Base-by-base conservation (phyloP, 192 early-diverging fungal genomes). In the Geranomyces variabilis region DNA sequence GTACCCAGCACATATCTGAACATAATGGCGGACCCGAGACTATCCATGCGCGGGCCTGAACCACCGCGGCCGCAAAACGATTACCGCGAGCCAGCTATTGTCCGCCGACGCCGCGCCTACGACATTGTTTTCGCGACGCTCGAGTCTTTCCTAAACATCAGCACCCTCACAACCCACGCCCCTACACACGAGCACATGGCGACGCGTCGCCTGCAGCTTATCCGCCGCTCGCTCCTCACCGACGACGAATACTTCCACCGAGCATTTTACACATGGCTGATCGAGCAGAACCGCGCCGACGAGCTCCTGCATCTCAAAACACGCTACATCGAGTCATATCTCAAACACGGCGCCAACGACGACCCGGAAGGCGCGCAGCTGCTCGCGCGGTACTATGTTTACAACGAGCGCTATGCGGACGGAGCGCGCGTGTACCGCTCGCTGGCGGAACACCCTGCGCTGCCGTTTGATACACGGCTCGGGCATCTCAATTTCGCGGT, bases 351-450 rank as follows among this genome's bases (percentile, higher is more conserved):
- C 45, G 36, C 57, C 10, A 21, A 26, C 28, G 58, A 26, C 14
- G 45, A 64, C 24, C 67, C 46, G 0, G 63, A 36, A 9, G 13
- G 41, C 19, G 57, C 34, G 17, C 29, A 66, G 0, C 34, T 81
- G 24, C 79, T 93, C 29, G 91, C 89, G 85, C 77, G 83, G 28
- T 90, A 79, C 71, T 92, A 90, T 64, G 81, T 88, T 49, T 85
- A 87, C 58, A 67, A 80, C 17, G 70, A 77, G 48, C 80, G 83
- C 67, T 87, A 83, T 67, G 76, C 75, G 41, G 80, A 81, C 17
- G 91, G 90, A 0, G 88, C 90, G 1, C 43, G 84, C 48, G 84
- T 79, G 68, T 86, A 66, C 29, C 59, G 70, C 26, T 9, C 9
- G 0, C 47, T 64, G n/a, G 59, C 67, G 0, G 51, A 53, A 26